A percentile compares a stretch with the other conserved stretches of the same genome.
phyloP scores from a whole-genome alignment of 2,329 filamentous ascomycete species.

The Sordariomycetes sp. region DNA sequence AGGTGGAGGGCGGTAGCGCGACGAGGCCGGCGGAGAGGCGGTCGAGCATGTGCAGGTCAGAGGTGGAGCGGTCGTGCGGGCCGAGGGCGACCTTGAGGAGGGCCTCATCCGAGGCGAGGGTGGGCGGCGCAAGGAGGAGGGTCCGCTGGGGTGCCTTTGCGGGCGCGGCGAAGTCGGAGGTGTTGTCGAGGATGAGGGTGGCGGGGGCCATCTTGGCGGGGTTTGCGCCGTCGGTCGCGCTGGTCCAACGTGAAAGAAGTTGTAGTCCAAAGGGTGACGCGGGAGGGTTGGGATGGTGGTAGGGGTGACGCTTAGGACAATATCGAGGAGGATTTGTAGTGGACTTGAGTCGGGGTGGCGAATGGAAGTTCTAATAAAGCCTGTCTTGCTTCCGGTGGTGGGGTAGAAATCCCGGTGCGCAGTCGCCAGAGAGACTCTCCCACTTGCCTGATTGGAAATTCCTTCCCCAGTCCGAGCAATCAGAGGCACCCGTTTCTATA shows the following conservation, averaged over 20 bases:
- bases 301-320: no score
- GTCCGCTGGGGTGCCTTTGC: conserved; percentile 38
- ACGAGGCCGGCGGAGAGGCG: conserved; percentile 76
- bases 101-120: conserved; percentile 75
- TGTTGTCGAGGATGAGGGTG: conserved; percentile 42
- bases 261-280: not conserved
- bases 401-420: not conserved
- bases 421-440: not conserved
- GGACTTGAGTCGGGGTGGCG: no score
- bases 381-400: not conserved
- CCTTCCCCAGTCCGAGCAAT: conserved; percentile 1
- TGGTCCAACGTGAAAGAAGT: not conserved
- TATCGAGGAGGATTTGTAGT: no score
- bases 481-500: not conserved
- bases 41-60: conserved; percentile 97
- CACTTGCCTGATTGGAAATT: not conserved
- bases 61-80: conserved; percentile 61
- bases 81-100: conserved; percentile 61
- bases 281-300: no score
- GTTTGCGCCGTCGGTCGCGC: not conserved
- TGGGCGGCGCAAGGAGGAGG: conserved; percentile 82
- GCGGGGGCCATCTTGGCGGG: conserved; percentile 35
- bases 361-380: not conserved
- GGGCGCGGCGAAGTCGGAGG: conserved; percentile 33
- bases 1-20: conserved; percentile 62